phyloP scores from a whole-genome alignment of 371 early-diverging fungal species.

The Blakeslea trispora region DNA sequence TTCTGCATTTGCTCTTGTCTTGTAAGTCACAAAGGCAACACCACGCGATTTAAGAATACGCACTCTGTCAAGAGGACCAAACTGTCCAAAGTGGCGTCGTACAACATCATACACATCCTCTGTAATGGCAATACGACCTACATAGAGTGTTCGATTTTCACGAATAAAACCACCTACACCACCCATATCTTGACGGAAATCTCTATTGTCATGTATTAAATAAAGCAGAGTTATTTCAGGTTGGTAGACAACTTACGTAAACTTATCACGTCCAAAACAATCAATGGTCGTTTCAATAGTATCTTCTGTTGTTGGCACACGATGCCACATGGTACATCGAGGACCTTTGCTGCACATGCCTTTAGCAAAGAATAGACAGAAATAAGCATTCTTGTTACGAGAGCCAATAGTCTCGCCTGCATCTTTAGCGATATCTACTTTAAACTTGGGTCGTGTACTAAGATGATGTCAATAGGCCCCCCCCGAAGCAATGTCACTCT shows the following conservation, averaged over 20 bases:
- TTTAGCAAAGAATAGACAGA: constrained; percentile 84
- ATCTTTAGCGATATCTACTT: constrained; percentile 70
- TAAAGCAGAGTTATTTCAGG: too few species aligned
- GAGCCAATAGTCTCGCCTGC: constrained; percentile 75
- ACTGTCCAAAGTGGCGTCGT: constrained; percentile 71
- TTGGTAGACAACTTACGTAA: constrained; percentile 32
- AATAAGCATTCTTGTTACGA: constrained; percentile 62
- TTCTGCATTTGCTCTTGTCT: constrained; percentile 72
- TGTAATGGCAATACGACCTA: constrained; percentile 68
- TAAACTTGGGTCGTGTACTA: constrained; percentile 62
- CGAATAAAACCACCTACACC: constrained; percentile 85
- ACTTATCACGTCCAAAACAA: constrained; percentile 83
- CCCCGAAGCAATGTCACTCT: too few species aligned
- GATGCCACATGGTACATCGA: constrained; percentile 76
- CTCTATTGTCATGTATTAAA: too few species aligned
- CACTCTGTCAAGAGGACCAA: constrained; percentile 68
- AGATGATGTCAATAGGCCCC: background rate
- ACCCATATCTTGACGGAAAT: constrained; percentile 86
- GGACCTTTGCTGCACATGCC: constrained; percentile 80
- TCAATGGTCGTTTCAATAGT: constrained; percentile 70
- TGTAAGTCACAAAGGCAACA: constrained; percentile 83
- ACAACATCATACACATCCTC: constrained; percentile 65
- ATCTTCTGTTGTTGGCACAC: constrained; percentile 71
- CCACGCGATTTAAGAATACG: constrained; percentile 66
- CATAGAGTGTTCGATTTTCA: constrained; percentile 75